Evolutionary conservation across 768 basidiomycete species (phyloP).

Genomic region (Tylopilus rubrobrunneus): DNA sequence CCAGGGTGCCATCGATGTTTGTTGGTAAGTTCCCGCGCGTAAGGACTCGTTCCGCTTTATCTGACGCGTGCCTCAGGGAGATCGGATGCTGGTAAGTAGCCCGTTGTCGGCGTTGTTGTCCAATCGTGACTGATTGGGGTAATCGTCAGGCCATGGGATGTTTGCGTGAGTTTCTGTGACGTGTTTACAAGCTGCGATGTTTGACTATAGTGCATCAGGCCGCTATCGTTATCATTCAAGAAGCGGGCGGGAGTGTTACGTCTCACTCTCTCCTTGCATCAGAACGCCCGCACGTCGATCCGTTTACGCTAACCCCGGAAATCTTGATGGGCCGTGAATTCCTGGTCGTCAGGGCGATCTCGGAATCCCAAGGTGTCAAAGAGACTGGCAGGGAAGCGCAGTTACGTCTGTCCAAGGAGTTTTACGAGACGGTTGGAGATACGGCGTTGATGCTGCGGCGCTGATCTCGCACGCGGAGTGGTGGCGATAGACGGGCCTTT

Average conservation of each 20-base stretch:
- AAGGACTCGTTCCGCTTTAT: neutral
- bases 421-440: slow-evolving; percentile 76
- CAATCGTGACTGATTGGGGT: neutral
- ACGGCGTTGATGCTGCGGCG: slow-evolving; percentile 42
- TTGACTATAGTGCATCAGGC: slow-evolving; percentile 39
- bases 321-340: slow-evolving; percentile 77
- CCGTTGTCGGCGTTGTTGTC: neutral
- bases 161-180: slow-evolving; percentile 48
- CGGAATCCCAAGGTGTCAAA: slow-evolving; percentile 43
- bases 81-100: slow-evolving; percentile 63
- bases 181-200: neutral
- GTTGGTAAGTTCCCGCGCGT: slow-evolving; percentile 54
- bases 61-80: slow-evolving; percentile 48
- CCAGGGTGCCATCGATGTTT: slow-evolving; percentile 81
- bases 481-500: neutral
- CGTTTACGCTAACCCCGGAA: slow-evolving; percentile 62
- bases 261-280: slow-evolving; percentile 47
- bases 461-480: neutral
- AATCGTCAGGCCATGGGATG: slow-evolving; percentile 69
- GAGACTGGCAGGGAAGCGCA: slow-evolving; percentile 65
- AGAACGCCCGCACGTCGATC: slow-evolving; percentile 28
- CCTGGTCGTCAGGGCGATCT: slow-evolving; percentile 67
- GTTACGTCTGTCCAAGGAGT: slow-evolving; percentile 74
- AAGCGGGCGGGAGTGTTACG: slow-evolving; percentile 79
- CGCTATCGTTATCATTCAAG: slow-evolving; percentile 83